Percentiles rank a stretch among this genome's conserved stretches.
Evolutionary conservation across 768 basidiomycete genomes (phyloP).

Genomic region (Boletus edulis): DNA sequence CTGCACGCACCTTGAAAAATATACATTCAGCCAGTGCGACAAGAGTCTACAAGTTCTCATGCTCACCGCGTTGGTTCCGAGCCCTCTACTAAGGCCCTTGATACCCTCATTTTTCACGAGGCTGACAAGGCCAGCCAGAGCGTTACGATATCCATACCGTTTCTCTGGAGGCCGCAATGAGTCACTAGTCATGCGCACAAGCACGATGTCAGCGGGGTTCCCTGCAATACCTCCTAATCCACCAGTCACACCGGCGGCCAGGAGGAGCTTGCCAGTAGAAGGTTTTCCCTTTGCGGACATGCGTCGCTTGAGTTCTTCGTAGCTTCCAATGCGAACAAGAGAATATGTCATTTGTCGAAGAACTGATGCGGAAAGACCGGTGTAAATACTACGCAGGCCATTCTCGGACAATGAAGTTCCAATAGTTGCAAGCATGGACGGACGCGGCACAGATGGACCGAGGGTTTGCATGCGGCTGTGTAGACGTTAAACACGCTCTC

Average conservation of each 20-base stretch:
- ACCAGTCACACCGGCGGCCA: conserved; percentile 71
- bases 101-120: conserved; percentile 70
- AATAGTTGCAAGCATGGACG: conserved; percentile 66
- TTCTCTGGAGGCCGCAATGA: conserved; percentile 68
- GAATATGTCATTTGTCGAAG: conserved; percentile 32
- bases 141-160: conserved; percentile 77
- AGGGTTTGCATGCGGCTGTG: conserved; percentile 81
- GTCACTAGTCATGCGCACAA: conserved; percentile 90
- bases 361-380: conserved; percentile 73
- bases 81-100: conserved; percentile 65
- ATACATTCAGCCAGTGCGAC: conserved; percentile 4
- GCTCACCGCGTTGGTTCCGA: conserved; percentile 75
- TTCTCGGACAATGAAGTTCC: conserved; percentile 60
- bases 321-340: conserved; percentile 77
- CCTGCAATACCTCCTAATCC: conserved; percentile 82
- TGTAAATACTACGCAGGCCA: conserved; percentile 74
- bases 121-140: conserved; percentile 63
- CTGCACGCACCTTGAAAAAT: conserved; percentile 48
- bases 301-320: conserved; percentile 70
- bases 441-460: conserved; percentile 46
- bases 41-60: neutral
- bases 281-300: conserved; percentile 51
- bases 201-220: conserved; percentile 74
- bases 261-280: conserved; percentile 53
- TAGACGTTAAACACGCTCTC: conserved; percentile 1